Evolutionary conservation across 2,329 filamentous ascomycete species (phyloP), one percentile per base, ranked within the genome.

Genomic region (Chaetomium sp.): DNA sequence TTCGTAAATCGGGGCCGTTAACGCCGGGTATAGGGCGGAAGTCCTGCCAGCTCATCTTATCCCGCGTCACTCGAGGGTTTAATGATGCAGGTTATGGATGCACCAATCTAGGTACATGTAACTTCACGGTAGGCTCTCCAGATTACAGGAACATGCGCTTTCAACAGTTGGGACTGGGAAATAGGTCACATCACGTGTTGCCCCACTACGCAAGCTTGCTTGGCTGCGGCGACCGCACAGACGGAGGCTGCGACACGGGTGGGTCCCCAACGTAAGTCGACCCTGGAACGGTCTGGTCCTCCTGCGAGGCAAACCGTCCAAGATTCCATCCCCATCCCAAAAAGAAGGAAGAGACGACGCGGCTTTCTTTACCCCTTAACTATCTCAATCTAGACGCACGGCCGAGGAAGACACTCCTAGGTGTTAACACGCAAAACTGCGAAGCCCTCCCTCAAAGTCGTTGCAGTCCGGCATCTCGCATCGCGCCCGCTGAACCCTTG

Each of bases 291-390:
- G 49, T 49, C 49, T 55, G 56, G 27, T 35, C 10, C 56, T 53
- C 42, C 47, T 56, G 57, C 57, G 45, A 64, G 47, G 57, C 35
- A 54, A 64, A 58, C 53, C 45, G n/a, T 58, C 47, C 29, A 66
- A 64, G 57, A 61, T 54, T 61, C 65, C 54, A 56, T 45, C 54
- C 33, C 49, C 27, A 49, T 51, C 42, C 45, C 57, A 64, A 31
- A 35, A 57, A 61, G 10, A 57, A 53, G 29, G 29, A 6, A 47
- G 45, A 51, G 47, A 54, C 47, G 50, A 33, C 31, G 31, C 61
- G 27, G 35, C 55, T n/a, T 50, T 45, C 2, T 27, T 47, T 16
- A 29, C 25, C n/a, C 53, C 25, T 8, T 8, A 29, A 29, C 27
- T 29, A 51, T 6, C 9, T 33, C 8, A 21, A 31, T 45, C 2